phyloP scores from a whole-genome alignment of 2,329 filamentous ascomycete species.

The Trichoderma aggressivum region DNA sequence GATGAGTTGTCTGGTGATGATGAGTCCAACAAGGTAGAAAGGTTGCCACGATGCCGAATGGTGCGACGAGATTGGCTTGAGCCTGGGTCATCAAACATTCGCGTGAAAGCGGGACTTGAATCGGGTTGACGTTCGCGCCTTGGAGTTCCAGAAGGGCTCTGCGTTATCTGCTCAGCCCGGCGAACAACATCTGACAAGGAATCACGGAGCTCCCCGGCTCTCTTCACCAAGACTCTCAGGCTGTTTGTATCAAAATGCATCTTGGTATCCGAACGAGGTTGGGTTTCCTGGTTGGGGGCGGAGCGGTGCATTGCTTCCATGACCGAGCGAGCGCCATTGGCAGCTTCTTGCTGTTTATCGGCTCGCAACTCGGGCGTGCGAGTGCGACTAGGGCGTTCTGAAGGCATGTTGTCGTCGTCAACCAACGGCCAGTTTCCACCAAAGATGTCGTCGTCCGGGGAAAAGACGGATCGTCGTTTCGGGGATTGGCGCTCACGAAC shows the following conservation, averaged over 20 bases:
- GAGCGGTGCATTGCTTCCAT: constrained; percentile 62
- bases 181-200: constrained; percentile 58
- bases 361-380: constrained; percentile 36
- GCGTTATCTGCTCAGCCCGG: constrained; percentile 54
- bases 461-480: constrained; percentile 60
- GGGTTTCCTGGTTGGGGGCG: constrained; percentile 38
- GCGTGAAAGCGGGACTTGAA: constrained; percentile 64
- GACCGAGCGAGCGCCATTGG: constrained; percentile 53
- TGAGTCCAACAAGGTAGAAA: constrained; percentile 47
- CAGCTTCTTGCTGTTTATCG: constrained; percentile 37
- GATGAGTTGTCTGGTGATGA: constrained; percentile 54
- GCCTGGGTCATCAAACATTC: constrained; percentile 61
- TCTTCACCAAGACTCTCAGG: constrained; percentile 62
- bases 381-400: constrained; percentile 39
- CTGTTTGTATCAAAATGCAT: constrained; percentile 67
- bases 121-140: constrained; percentile 45
- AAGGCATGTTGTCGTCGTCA: constrained; percentile 38
- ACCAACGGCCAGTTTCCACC: constrained; percentile 47
- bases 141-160: constrained; percentile 53
- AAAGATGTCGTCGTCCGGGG: constrained; percentile 65
- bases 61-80: constrained; percentile 52
- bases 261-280: constrained; percentile 38
- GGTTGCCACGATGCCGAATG: constrained; percentile 50
- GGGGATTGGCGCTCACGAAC: constrained; percentile 52
- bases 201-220: constrained; percentile 58